Conservation (phyloP, 2,329 filamentous ascomycete genomes). For the Biscogniauxia mediterranea region DNA sequence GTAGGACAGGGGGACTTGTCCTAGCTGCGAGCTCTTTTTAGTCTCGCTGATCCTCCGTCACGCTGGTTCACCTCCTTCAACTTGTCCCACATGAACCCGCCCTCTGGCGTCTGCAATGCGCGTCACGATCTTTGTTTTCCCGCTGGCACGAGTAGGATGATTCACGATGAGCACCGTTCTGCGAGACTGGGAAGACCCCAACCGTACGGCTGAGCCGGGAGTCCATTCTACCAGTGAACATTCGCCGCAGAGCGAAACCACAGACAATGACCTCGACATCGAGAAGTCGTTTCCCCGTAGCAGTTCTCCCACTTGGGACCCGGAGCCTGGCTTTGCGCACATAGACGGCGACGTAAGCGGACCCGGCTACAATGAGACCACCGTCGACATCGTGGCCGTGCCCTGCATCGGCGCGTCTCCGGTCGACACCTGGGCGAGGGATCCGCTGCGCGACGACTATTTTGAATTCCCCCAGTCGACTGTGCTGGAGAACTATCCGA, state of each 20-base stretch:
- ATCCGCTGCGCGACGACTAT: constrained; percentile 47
- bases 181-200: neutral
- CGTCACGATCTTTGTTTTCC: neutral
- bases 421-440: constrained; percentile 52
- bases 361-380: constrained; percentile 49
- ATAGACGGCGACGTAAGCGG: constrained; percentile 44
- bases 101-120: neutral
- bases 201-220: constrained; percentile 1
- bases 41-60: neutral
- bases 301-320: constrained; percentile 31
- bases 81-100: neutral
- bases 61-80: neutral
- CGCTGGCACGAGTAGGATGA: neutral
- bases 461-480: constrained; percentile 37
- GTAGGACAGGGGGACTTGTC: neutral
- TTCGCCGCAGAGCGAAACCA: neutral
- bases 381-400: constrained; percentile 52
- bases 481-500: constrained; percentile 25
- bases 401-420: constrained; percentile 54
- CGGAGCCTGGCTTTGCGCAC: constrained; percentile 40
- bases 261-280: constrained; percentile 2
- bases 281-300: constrained; percentile 22
- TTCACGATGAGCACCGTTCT: constrained; percentile 5
- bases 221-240: neutral
- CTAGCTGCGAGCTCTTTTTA: neutral